phyloP scores from a whole-genome alignment of 306 rosid genomes.

The Cucurbita moschata region DNA sequence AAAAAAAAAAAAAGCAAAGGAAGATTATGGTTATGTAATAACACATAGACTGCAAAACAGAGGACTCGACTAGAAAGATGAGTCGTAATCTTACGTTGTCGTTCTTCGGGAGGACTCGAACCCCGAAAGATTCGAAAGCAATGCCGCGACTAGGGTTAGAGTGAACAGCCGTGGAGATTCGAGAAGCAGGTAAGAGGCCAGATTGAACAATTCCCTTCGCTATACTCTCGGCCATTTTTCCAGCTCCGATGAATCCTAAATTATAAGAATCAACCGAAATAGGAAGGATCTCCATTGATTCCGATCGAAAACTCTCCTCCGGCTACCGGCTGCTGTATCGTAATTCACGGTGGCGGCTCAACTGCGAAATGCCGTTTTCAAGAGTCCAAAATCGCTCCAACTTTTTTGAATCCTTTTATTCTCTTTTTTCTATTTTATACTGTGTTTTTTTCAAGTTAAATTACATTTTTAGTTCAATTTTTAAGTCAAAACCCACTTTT shows the following conservation, averaged over 20 bases:
- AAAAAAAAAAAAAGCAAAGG: neutral
- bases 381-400: neutral
- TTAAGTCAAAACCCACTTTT: too few relatives aligned
- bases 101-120: conserved; percentile 28
- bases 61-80: neutral
- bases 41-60: neutral
- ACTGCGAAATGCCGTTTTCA: neutral
- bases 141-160: conserved; percentile 28
- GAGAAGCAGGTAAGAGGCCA: conserved; percentile 58
- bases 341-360: neutral
- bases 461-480: too few relatives aligned
- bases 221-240: conserved; percentile 94
- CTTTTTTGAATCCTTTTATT: neutral
- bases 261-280: conserved; percentile 48
- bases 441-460: neutral
- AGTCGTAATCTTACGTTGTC: conserved; percentile 27
- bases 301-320: conserved; percentile 1
- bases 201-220: conserved; percentile 63
- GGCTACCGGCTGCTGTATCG: neutral
- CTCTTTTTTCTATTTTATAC: neutral
- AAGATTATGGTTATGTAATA: neutral
- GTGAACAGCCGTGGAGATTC: conserved; percentile 48
- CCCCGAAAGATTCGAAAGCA: conserved; percentile 44
- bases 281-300: conserved; percentile 32
- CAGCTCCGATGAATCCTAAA: conserved; percentile 87